These are phyloP conservation scores for Tremellales sp. DNA, from an alignment of 1,284 basidiomycete species.

Conservation along the genomic window DNA sequence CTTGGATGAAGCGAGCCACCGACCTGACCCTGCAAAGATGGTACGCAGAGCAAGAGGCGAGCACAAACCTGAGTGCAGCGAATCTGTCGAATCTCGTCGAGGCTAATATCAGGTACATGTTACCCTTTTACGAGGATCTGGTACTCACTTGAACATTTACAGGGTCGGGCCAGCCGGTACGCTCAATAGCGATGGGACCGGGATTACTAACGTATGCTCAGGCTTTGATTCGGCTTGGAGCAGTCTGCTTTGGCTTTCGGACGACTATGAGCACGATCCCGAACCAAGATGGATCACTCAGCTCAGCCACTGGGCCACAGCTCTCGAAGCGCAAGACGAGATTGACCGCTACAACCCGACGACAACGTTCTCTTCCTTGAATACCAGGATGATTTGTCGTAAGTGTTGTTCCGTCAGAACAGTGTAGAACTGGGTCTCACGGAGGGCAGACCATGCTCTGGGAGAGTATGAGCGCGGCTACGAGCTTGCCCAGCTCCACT, in stretches of 20 bases:
- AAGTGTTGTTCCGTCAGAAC: too few relatives aligned
- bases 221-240: slow-evolving; percentile 39
- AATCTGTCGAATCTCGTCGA: slow-evolving; percentile 30
- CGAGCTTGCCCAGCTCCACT: slow-evolving; percentile 30
- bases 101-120: slow-evolving; percentile 29
- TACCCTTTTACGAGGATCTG: neutral
- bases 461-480: slow-evolving; percentile 36
- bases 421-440: too few relatives aligned
- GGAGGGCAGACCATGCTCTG: slow-evolving; percentile 32
- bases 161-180: neutral
- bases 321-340: slow-evolving; percentile 26
- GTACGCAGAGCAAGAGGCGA: slow-evolving; percentile 33
- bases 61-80: slow-evolving; percentile 18
- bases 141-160: neutral
- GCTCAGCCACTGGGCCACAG: slow-evolving; percentile 34
- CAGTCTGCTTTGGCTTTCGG: slow-evolving; percentile 28
- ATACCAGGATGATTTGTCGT: slow-evolving; percentile 38
- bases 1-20: too few relatives aligned
- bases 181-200: neutral
- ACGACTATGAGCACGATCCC: slow-evolving; percentile 28
- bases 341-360: slow-evolving; percentile 17
- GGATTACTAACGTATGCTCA: neutral
- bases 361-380: slow-evolving; percentile 31
- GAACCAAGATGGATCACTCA: slow-evolving; percentile 39
- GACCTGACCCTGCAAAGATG: slow-evolving; percentile 14